These are phyloP conservation scores for Trichoderma citrinoviride DNA, from an alignment of 2,329 filamentous ascomycete species.

Conservation along the genomic window DNA sequence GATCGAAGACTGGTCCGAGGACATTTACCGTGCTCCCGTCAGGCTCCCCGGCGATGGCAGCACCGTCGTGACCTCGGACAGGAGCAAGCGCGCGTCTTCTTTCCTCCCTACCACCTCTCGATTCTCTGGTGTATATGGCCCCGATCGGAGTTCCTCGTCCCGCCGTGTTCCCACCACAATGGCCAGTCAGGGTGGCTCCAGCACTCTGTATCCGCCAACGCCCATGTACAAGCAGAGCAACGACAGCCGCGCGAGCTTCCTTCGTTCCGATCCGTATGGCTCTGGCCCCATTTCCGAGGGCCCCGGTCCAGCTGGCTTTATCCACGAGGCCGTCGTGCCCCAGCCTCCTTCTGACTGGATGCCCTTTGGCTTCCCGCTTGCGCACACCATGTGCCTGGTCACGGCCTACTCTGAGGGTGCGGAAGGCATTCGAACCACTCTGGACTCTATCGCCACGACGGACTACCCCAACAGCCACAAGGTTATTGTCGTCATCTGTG, in stretches of 20 bases:
- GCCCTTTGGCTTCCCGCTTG: constrained; percentile 91
- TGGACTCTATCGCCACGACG: constrained; percentile 95
- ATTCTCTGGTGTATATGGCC: constrained; percentile 86
- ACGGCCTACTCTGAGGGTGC: constrained; percentile 97
- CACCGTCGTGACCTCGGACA: constrained; percentile 63
- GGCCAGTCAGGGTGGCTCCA: constrained; percentile 80
- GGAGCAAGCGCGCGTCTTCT: constrained; percentile 76
- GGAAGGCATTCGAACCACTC: constrained; percentile 85
- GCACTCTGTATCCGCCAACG: constrained; percentile 67
- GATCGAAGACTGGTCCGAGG: constrained; percentile 97
- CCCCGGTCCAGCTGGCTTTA: constrained; percentile 85
- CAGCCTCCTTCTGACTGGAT: constrained; percentile 97
- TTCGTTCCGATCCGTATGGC: constrained; percentile 57
- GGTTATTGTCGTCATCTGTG: constrained; percentile 91
- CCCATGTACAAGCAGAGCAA: constrained; percentile 66
- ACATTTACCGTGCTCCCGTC: constrained; percentile 89
- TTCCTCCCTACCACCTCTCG: constrained; percentile 92
- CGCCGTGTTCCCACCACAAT: constrained; percentile 78
- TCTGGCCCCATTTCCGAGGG: constrained; percentile 61
- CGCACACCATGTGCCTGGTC: constrained; percentile 89
- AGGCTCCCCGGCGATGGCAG: constrained; percentile 73
- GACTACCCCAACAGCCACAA: constrained; percentile 99
- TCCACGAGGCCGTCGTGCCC: constrained; percentile 92
- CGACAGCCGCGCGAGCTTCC: constrained; percentile 63
- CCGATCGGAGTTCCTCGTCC: constrained; percentile 56